Percentiles rank a stretch among this genome's conserved stretches.
These are phyloP conservation scores for Pleurotus eryngii DNA, from an alignment of 768 basidiomycete genomes.

Conservation along the genomic window DNA sequence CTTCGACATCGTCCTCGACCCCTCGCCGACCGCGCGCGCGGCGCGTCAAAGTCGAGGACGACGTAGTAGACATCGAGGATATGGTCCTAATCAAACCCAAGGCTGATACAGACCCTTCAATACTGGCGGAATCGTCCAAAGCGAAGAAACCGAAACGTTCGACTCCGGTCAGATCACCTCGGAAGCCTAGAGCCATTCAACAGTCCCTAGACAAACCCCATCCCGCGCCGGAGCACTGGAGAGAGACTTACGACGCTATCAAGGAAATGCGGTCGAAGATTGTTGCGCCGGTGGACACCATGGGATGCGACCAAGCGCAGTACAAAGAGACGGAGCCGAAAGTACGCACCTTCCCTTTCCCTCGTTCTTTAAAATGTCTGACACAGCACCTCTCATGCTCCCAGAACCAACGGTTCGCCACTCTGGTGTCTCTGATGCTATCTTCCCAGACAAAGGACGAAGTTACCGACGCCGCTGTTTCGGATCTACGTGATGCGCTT, in stretches of 20 bases:
- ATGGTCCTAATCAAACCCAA: neutral
- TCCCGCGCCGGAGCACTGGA: conserved; percentile 65
- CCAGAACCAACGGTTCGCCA: conserved; percentile 79
- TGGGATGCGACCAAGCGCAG: conserved; percentile 82
- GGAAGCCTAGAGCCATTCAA: conserved; percentile 55
- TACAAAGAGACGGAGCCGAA: conserved; percentile 59
- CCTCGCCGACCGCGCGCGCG: conserved; percentile 20
- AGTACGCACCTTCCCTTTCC: conserved; percentile 32
- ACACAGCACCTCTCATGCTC: neutral
- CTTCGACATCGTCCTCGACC: conserved; percentile 12
- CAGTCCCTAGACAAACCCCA: conserved; percentile 57
- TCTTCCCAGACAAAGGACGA: conserved; percentile 95
- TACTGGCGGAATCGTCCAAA: neutral
- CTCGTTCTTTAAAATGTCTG: neutral
- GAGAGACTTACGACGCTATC: conserved; percentile 66
- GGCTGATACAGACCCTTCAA: neutral
- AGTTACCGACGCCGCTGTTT: conserved; percentile 77
- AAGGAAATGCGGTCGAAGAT: conserved; percentile 71
- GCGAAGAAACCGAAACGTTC: conserved; percentile 19
- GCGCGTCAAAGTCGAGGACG: conserved; percentile 24
- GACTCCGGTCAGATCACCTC: conserved; percentile 30
- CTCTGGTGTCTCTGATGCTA: conserved; percentile 90
- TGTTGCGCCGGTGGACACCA: conserved; percentile 86
- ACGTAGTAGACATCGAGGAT: conserved; percentile 9
- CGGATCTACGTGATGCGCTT: conserved; percentile 66